These are phyloP conservation scores for Polygonum aviculare DNA, from an alignment of 148 eudicot genomes.

Conservation along the genomic window DNA sequence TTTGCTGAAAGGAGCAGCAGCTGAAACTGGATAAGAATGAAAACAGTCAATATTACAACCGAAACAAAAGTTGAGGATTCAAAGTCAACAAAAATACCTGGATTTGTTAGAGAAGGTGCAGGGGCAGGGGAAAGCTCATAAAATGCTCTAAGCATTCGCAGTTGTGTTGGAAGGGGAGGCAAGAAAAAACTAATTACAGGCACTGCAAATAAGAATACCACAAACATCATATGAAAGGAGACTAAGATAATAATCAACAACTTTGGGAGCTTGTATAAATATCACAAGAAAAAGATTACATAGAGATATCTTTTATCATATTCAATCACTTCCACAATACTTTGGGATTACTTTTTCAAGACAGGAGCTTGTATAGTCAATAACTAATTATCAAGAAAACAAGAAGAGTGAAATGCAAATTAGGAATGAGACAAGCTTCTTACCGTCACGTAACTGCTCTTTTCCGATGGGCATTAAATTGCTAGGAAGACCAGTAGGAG, in stretches of 20 bases:
- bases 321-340: not conserved
- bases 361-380: not conserved
- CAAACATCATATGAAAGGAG: not conserved
- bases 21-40: conserved; percentile 34
- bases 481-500: conserved; percentile 34
- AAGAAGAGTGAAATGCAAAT: not conserved
- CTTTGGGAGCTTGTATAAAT: not conserved
- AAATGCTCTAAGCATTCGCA: conserved; percentile 23
- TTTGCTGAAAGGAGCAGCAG: conserved; percentile 34
- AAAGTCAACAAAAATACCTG: conserved; percentile 31
- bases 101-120: conserved; percentile 43
- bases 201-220: conserved; percentile 25
- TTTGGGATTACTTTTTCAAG: not conserved
- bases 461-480: conserved; percentile 20
- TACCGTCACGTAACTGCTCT: conserved; percentile 23
- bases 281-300: no score
- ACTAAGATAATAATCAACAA: not conserved
- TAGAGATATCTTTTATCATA: not conserved
- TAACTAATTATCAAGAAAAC: not conserved
- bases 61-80: not conserved
- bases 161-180: conserved; percentile 19
- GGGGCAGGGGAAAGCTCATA: conserved; percentile 19
- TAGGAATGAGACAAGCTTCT: not conserved
- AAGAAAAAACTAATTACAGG: conserved; percentile 24
- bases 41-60: conserved; percentile 5